Evolutionary conservation across 345 rosid genomes (phyloP).

Genomic region (Eutrema heterophyllum): DNA sequence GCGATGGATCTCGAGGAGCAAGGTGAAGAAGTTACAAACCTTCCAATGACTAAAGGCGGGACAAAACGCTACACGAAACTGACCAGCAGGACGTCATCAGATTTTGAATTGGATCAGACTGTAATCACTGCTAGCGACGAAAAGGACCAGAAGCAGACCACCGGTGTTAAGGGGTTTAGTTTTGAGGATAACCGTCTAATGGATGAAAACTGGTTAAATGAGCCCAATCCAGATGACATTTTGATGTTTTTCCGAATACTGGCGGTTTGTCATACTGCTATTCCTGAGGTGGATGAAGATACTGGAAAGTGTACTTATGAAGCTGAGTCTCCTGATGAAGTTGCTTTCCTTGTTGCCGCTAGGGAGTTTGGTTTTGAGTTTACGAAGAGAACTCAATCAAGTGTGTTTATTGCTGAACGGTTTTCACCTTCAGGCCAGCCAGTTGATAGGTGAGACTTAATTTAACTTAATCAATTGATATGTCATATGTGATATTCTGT

Average conservation of each 20-base stretch:
- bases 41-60: constrained; percentile 5
- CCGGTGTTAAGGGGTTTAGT: constrained; percentile 53
- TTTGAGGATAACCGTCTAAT: constrained; percentile 60
- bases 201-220: constrained; percentile 50
- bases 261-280: constrained; percentile 70
- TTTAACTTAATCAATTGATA: neutral
- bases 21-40: constrained; percentile 14
- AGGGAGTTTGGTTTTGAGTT: constrained; percentile 73
- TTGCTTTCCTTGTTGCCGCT: constrained; percentile 63
- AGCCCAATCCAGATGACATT: constrained; percentile 38
- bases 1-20: constrained; percentile 43
- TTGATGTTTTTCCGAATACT: constrained; percentile 65
- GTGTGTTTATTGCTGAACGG: constrained; percentile 45
- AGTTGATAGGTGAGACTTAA: constrained; percentile 50
- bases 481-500: neutral
- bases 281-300: constrained; percentile 50
- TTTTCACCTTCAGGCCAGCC: constrained; percentile 38
- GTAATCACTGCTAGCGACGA: constrained; percentile 54
- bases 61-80: constrained; percentile 21
- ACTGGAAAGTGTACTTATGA: constrained; percentile 54
- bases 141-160: constrained; percentile 25
- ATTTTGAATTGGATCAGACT: constrained; percentile 77
- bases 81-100: constrained; percentile 33
- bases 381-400: constrained; percentile 59
- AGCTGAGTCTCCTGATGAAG: constrained; percentile 93